Evolutionary conservation across 179 eudicot species (phyloP), one percentile per base, ranked within the genome.

Genomic region (Carnegiea gigantea): DNA sequence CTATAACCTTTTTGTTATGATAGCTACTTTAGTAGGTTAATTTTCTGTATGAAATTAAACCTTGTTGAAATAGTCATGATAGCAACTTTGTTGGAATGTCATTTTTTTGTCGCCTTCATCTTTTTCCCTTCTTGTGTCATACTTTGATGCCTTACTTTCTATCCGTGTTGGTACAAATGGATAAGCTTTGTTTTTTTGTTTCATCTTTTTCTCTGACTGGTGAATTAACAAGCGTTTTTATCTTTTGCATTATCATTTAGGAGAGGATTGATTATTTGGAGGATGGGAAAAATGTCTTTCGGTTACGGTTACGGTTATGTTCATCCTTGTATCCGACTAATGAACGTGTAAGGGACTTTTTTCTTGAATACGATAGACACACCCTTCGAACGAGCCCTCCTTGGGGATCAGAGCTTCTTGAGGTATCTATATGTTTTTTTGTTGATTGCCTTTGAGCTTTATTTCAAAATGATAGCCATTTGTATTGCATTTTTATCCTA

Each of bases 401-500:
- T 82, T 97, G 99, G 99, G 99, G 99, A 38, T 97, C 99, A 73
- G 99, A 97, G 88, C 97, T 97, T 88, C 97, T 97, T 83, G 99
- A 97, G 98, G 99, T 95, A 83, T 84, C 36, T 72, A 49, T 49
- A 73, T 59, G 24, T 81, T n/a, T 28, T 54, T 73, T 51, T 49
- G 67, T 77, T 46, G 33, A 1, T 26, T 40, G 1, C 44, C 44
- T 24, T 24, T 54, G 13, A 21, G 70, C 74, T 62, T n/a, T 84
- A 28, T 24, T 53, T 10, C 40, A 20, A 49, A 57, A 57, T 15
- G 62, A 17, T 57, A 20, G 2, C n/a, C 14, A 5, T 57, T 5
- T 57, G 62, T 57, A 57, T 20, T 57, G 62, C 62, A 5, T 17
- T 57, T 57, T 57, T 14, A 15, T 57, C n/a, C 62, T 57, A 57